Evolutionary conservation across 2,329 filamentous ascomycete genomes (phyloP).

Genomic region (Phaeomoniella chlamydospora): DNA sequence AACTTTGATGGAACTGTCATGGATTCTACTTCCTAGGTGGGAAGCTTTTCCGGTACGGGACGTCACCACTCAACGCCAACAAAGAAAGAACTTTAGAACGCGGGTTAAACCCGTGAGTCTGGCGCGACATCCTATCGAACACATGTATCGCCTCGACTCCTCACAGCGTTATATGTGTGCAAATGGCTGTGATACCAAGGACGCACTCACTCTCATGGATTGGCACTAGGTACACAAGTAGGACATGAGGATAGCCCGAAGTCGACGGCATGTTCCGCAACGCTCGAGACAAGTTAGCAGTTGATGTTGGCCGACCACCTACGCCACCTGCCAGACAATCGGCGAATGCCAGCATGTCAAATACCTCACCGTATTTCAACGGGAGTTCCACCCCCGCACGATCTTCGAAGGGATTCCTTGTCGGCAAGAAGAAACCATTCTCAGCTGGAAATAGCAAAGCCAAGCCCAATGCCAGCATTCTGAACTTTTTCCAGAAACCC

Average conservation of each 20-base stretch:
- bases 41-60: neutral
- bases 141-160: too few relatives aligned
- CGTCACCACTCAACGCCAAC: neutral
- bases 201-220: too few relatives aligned
- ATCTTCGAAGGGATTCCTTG: neutral
- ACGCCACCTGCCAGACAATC: conserved; percentile 6
- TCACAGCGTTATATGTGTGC: too few relatives aligned
- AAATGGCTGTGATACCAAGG: too few relatives aligned
- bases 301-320: conserved; percentile 7
- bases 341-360: neutral
- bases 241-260: too few relatives aligned
- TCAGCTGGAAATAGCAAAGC: conserved; percentile 8
- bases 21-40: too few relatives aligned
- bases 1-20: too few relatives aligned
- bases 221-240: too few relatives aligned
- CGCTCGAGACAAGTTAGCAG: conserved; percentile 7
- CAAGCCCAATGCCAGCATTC: conserved; percentile 34
- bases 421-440: neutral
- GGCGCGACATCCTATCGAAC: too few relatives aligned
- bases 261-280: conserved; percentile 12
- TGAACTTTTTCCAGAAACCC: conserved; percentile 40
- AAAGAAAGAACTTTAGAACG: neutral
- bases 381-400: neutral
- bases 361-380: conserved; percentile 1
- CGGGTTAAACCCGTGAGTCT: neutral